phyloP scores from a whole-genome alignment of 805 yeast species.

The Nakazawaea molendinolei region DNA sequence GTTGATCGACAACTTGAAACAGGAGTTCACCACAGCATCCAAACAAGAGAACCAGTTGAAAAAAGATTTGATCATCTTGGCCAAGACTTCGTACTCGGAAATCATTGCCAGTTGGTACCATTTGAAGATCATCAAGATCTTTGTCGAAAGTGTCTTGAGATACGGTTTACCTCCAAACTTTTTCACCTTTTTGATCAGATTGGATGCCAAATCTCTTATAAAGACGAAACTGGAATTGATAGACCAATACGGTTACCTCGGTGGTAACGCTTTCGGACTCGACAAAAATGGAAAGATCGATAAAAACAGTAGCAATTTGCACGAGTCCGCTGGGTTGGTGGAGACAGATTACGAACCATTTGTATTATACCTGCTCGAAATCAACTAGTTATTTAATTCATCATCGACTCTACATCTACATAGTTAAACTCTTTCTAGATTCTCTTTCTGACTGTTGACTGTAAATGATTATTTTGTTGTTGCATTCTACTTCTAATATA shows the following conservation, averaged over 20 bases:
- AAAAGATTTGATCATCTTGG: constrained; percentile 74
- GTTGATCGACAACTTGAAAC: constrained; percentile 58
- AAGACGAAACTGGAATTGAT: constrained; percentile 67
- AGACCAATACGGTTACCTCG: constrained; percentile 77
- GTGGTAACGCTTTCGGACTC: constrained; percentile 77
- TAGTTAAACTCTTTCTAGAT: not conserved
- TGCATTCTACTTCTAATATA: no score
- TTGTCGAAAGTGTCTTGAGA: constrained; percentile 89
- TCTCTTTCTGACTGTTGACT: no score
- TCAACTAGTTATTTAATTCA: constrained; percentile 20
- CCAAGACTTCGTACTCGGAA: constrained; percentile 87
- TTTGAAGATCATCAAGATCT: constrained; percentile 77
- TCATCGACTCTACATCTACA: not conserved
- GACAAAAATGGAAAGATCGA: constrained; percentile 62
- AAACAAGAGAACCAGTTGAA: constrained; percentile 67
- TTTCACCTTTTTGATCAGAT: constrained; percentile 40
- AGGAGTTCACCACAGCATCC: constrained; percentile 72
- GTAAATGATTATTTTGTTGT: no score
- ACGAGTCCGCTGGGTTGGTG: constrained; percentile 86
- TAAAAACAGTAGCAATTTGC: constrained; percentile 52
- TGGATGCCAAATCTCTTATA: constrained; percentile 36
- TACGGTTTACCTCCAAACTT: constrained; percentile 96
- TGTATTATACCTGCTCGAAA: constrained; percentile 63
- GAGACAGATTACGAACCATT: constrained; percentile 97
- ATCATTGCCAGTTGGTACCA: constrained; percentile 85